Conservation (phyloP, 208 protist genomes). For the Wallacemonas sp. region DNA sequence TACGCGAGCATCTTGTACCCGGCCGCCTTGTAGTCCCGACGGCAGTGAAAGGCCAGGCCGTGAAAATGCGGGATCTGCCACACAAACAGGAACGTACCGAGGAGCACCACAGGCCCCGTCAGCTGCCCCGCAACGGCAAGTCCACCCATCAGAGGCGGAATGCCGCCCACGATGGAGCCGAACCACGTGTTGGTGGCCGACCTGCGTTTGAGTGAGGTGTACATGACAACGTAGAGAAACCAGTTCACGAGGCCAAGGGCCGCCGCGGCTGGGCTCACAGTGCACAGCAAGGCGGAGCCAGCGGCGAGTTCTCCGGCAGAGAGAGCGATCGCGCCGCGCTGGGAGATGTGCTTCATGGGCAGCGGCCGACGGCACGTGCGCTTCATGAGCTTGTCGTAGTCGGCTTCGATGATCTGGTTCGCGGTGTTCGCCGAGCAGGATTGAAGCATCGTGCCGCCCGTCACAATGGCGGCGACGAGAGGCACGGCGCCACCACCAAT, state of each 20-base stretch:
- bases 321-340: slow-evolving; percentile 33
- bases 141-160: slow-evolving; percentile 90
- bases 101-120: slow-evolving; percentile 55
- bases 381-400: slow-evolving; percentile 89
- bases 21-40: slow-evolving; percentile 86
- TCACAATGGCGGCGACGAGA: slow-evolving; percentile 47
- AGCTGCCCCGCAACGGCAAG: slow-evolving; percentile 58
- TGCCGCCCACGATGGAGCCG: slow-evolving; percentile 90
- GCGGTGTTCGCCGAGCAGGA: slow-evolving; percentile 88
- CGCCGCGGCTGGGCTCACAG: slow-evolving; percentile 54
- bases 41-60: slow-evolving; percentile 86
- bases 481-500: slow-evolving; percentile 61
- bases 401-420: slow-evolving; percentile 84
- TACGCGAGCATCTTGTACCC: slow-evolving; percentile 92
- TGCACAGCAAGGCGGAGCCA: slow-evolving; percentile 71
- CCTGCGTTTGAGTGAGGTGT: slow-evolving; percentile 90
- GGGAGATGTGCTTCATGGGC: slow-evolving; percentile 72
- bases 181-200: slow-evolving; percentile 90
- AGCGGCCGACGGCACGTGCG: slow-evolving; percentile 86
- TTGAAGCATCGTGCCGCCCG: slow-evolving; percentile 76
- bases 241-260: slow-evolving; percentile 80
- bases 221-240: slow-evolving; percentile 85
- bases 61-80: slow-evolving; percentile 95
- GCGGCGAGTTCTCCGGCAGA: slow-evolving; percentile 52
- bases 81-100: slow-evolving; percentile 77